A percentile compares a stretch with the other conserved stretches of the same genome.
phyloP scores from a whole-genome alignment of 2,329 filamentous ascomycete species.

The Fusarium piperis region DNA sequence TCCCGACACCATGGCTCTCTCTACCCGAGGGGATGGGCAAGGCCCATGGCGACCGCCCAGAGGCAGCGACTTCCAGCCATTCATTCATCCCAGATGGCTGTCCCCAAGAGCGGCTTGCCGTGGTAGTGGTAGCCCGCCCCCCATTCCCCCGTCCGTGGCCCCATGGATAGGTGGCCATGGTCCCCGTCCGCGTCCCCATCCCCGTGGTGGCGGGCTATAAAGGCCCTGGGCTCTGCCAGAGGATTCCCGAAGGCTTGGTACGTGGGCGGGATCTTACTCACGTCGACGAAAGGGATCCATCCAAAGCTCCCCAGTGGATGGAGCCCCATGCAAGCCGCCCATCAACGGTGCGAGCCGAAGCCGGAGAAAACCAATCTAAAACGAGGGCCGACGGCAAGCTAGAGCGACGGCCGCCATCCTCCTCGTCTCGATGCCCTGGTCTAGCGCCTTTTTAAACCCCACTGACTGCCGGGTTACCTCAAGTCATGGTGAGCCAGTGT shows the following conservation, averaged over 20 bases:
- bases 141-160: slow-evolving; percentile 11
- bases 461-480: slow-evolving; percentile 28
- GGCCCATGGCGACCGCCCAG: slow-evolving; percentile 6
- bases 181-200: background rate
- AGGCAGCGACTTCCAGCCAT: slow-evolving; percentile 3
- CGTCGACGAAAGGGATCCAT: slow-evolving; percentile 38
- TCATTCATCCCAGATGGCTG: slow-evolving; percentile 7
- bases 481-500: slow-evolving; percentile 27
- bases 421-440: slow-evolving; percentile 30
- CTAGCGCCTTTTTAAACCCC: slow-evolving; percentile 37
- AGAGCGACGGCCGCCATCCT: slow-evolving; percentile 28
- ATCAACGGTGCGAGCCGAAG: slow-evolving; percentile 52
- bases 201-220: slow-evolving; percentile 30
- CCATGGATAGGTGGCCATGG: slow-evolving; percentile 6
- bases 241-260: slow-evolving; percentile 44
- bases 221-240: slow-evolving; percentile 22
- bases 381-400: slow-evolving; percentile 44
- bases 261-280: slow-evolving; percentile 42
- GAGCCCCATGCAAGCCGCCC: slow-evolving; percentile 44
- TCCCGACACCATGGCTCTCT: slow-evolving; percentile 31
- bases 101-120: background rate
- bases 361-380: slow-evolving; percentile 48
- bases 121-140: slow-evolving; percentile 14
- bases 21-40: slow-evolving; percentile 23
- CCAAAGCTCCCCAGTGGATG: slow-evolving; percentile 34